These are phyloP conservation scores for Stylosanthes scabra DNA, from an alignment of 331 rosid genomes.

Conservation along the genomic window DNA sequence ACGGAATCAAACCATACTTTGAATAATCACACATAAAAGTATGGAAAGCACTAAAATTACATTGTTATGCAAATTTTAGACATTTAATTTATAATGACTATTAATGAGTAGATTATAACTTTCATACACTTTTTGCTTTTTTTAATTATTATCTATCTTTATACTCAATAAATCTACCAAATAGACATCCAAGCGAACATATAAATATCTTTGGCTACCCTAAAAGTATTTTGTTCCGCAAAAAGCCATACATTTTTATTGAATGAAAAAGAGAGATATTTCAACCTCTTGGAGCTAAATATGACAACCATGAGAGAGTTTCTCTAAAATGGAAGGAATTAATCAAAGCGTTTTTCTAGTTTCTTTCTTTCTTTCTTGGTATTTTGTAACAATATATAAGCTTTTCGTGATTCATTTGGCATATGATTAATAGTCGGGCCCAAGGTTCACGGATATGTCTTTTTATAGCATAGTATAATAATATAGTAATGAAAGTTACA, in stretches of 20 bases:
- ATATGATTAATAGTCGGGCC: background rate
- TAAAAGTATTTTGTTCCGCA: background rate
- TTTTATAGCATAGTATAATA: background rate
- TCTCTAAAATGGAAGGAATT: background rate
- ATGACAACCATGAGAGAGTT: no score
- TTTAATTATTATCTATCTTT: background rate
- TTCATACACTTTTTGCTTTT: background rate
- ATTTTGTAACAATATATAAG: no score
- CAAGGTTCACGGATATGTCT: background rate
- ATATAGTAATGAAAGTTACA: background rate
- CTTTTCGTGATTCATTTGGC: background rate
- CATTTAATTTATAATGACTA: no score
- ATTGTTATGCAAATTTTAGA: no score
- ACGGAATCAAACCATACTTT: background rate
- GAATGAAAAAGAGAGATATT: background rate
- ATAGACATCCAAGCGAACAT: no score
- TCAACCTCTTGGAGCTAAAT: no score
- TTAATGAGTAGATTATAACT: no score
- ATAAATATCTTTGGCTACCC: no score
- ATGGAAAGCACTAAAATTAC: no score
- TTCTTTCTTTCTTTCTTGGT: background rate
- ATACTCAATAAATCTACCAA: no score
- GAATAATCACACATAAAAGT: no score
- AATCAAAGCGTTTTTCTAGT: no score
- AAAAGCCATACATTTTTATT: background rate